phyloP scores from a whole-genome alignment of 768 basidiomycete species.

The Macrolepiota albuminosa region DNA sequence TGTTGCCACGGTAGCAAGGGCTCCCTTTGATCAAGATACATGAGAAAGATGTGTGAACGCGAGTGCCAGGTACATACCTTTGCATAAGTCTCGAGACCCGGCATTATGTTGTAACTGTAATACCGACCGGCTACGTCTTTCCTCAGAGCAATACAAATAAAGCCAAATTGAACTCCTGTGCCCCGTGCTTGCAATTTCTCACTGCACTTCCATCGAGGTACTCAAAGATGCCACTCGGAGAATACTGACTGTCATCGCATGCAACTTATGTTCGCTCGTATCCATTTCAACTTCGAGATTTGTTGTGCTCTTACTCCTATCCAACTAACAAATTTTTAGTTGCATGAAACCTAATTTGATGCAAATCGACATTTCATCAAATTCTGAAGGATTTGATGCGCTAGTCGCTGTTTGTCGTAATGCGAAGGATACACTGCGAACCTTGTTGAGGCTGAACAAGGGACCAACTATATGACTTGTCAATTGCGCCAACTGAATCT shows the following conservation, averaged over 20 bases:
- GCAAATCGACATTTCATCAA: not conserved
- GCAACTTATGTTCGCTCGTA: not conserved
- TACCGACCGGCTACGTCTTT: not conserved
- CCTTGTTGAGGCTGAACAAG: too few relatives aligned
- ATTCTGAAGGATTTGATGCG: not conserved
- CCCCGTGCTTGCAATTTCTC: too few relatives aligned
- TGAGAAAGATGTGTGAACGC: not conserved
- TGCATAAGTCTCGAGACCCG: constrained; percentile 42
- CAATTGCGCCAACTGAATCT: not conserved
- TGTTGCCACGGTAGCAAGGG: constrained; percentile 51
- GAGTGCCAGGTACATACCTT: constrained; percentile 29
- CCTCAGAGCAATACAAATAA: not conserved
- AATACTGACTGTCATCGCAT: not conserved
- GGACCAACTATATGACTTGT: not conserved
- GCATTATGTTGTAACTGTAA: constrained; percentile 17
- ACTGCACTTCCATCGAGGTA: not conserved
- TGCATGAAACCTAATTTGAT: not conserved
- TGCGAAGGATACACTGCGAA: not conserved
- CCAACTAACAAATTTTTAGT: not conserved
- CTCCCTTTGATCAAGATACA: constrained; percentile 32
- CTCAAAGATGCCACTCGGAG: not conserved
- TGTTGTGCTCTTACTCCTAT: not conserved
- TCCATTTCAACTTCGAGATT: not conserved
- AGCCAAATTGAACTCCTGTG: not conserved
- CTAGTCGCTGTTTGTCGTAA: not conserved